Conservation (phyloP, 2,329 filamentous ascomycete species). For the Venturia nashicola region DNA sequence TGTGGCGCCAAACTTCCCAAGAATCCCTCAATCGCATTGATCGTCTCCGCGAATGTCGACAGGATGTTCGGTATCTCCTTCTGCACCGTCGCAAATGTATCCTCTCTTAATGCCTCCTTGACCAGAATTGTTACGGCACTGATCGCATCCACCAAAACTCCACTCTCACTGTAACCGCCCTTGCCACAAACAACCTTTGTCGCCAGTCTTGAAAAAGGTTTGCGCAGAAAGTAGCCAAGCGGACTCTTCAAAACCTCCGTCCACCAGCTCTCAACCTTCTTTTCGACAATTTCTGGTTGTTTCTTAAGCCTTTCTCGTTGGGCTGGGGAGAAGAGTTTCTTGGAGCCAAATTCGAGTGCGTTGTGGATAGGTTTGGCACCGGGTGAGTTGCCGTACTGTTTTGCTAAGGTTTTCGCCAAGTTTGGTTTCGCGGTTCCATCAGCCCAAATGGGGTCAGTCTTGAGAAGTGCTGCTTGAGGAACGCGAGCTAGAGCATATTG, state of each 20-base stretch:
- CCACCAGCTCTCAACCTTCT: constrained; percentile 15
- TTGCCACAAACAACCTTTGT: constrained; percentile 58
- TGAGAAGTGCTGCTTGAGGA: neutral
- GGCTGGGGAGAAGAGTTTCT: constrained; percentile 16
- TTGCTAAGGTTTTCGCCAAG: neutral
- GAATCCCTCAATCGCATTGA: constrained; percentile 59
- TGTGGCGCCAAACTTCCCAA: constrained; percentile 47
- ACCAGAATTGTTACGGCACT: constrained; percentile 50
- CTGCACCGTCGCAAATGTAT: constrained; percentile 77
- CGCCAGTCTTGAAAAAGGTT: constrained; percentile 54
- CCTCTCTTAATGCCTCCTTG: constrained; percentile 63
- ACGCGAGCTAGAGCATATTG: neutral
- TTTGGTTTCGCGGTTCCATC: neutral
- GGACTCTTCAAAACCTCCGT: constrained; percentile 14
- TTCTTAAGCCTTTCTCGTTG: constrained; percentile 19
- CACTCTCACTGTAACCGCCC: constrained; percentile 54
- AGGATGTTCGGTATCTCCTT: constrained; percentile 65
- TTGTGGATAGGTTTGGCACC: constrained; percentile 5
- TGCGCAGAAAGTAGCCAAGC: constrained; percentile 47
- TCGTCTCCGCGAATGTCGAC: constrained; percentile 56
- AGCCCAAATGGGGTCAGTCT: neutral
- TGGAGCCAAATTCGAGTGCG: neutral
- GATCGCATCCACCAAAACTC: constrained; percentile 57
- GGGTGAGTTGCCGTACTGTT: constrained; percentile 11
- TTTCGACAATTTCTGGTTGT: constrained; percentile 13